Evolutionary conservation across 192 early-diverging fungal species (phyloP).

Genomic region (Powellomyces hirtus): DNA sequence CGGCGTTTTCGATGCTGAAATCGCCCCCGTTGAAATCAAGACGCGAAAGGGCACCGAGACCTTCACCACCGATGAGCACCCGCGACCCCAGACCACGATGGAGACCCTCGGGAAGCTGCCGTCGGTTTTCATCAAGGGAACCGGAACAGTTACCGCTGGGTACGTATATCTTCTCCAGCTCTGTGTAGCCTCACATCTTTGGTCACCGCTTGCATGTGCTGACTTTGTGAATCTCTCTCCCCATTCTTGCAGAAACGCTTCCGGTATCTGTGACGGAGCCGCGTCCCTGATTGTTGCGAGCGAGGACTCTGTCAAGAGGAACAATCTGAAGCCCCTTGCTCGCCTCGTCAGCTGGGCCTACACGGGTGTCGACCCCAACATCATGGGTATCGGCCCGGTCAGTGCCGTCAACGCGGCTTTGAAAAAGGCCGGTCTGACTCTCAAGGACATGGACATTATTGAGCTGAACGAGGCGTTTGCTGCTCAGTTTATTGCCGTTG

Average conservation of each 20-base stretch:
- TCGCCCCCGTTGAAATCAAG: conserved; percentile 81
- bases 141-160: conserved; percentile 87
- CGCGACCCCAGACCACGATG: conserved; percentile 80
- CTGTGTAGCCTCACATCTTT: not conserved
- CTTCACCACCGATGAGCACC: conserved; percentile 82
- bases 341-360: conserved; percentile 82
- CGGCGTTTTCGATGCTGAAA: conserved; percentile 79
- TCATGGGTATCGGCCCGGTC: conserved; percentile 98
- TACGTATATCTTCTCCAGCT: too few relatives aligned
- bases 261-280: conserved; percentile 93
- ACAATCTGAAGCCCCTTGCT: conserved; percentile 80
- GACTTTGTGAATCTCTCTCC: not conserved
- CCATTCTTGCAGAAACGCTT: conserved; percentile 66
- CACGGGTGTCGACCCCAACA: conserved; percentile 84
- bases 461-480: conserved; percentile 99
- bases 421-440: conserved; percentile 68
- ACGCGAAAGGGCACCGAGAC: conserved; percentile 69
- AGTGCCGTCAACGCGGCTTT: conserved; percentile 85
- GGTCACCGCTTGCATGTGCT: too few relatives aligned
- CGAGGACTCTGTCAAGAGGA: conserved; percentile 77
- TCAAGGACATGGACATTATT: conserved; percentile 85
- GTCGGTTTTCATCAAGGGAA: conserved; percentile 86
- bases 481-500: conserved; percentile 84
- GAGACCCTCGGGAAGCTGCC: conserved; percentile 75
- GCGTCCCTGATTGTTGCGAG: conserved; percentile 81